Base-by-base conservation (phyloP, 2,329 filamentous ascomycete species). In the Pseudopyricularia javanii region DNA sequence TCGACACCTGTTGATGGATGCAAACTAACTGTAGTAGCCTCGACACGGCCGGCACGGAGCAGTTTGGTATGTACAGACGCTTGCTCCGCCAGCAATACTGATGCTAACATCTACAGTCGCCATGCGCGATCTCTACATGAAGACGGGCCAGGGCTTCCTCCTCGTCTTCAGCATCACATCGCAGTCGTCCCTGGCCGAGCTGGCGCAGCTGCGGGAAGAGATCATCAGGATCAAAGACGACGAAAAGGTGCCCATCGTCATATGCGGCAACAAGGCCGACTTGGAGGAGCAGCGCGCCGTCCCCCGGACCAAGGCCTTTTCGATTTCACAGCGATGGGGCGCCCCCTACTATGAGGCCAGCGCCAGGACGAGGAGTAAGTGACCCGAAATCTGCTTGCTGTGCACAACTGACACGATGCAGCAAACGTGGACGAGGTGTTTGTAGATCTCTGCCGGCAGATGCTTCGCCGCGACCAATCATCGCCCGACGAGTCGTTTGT, bases 151-250 rank as follows among this genome's bases (percentile, higher is more conserved):
- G 70, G 89, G 90, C 0, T 95, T 95, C 66, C 79, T 95, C 53
- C 78, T 95, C 35, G 90, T 95, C 54, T 95, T 95, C 71, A 91
- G 86, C 69, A 95, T 95, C 64, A 91, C 88, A 17, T 93, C 88
- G 56, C 75, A 79, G 56, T 87, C 87, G 33, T 94, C 88, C n/a
- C 75, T 95, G 40, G 79, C 83, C 60, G 89, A 95, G 68, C 78
- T 95, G 30, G 78, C 81, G 59, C 85, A 87, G 60, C 76, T 95
- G 43, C 85, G 88, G 50, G 88, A 95, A 63, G 88, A 95, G 68
- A 94, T 95, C 57, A 85, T 90, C 56, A 87, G 88, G 55, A 91
- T 94, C 70, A 95, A 95, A 70, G 86, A 91, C 66, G 87, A 91
- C 67, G 85, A 89, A 53, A 85, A 83, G 56, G 81, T 91, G 4